phyloP scores from a whole-genome alignment of 768 basidiomycete genomes.

The Artomyces pyxidatus region DNA sequence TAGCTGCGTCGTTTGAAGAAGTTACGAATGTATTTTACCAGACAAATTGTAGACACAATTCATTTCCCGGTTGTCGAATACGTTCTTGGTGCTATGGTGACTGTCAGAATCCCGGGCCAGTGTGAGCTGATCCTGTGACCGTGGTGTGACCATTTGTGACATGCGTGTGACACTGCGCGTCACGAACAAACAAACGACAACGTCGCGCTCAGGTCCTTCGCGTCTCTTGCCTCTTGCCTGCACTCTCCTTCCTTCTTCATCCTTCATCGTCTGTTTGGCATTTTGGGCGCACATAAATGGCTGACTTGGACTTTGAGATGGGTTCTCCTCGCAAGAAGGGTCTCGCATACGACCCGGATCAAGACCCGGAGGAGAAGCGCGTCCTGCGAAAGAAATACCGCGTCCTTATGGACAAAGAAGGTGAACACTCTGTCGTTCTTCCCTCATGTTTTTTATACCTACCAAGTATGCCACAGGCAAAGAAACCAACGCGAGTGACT shows the following conservation, averaged over 20 bases:
- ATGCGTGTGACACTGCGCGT: background rate
- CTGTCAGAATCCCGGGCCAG: background rate
- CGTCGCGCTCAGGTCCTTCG: background rate
- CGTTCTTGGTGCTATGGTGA: background rate
- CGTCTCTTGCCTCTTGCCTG: background rate
- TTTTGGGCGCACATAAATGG: background rate
- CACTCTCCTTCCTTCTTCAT: background rate
- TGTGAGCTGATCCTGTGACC: background rate
- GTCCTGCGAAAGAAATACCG: conserved; percentile 69
- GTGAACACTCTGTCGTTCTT: conserved; percentile 32
- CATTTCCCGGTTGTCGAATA: background rate
- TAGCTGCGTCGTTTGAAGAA: conserved; percentile 10
- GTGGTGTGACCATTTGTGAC: background rate
- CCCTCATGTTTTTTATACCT: conserved; percentile 8
- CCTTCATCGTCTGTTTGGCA: background rate
- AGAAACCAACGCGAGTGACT: conserved; percentile 45
- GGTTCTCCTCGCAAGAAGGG: conserved; percentile 19
- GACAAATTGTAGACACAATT: background rate
- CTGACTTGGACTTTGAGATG: conserved; percentile 9
- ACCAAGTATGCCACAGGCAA: conserved; percentile 17
- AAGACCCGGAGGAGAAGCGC: conserved; percentile 75
- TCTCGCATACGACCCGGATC: conserved; percentile 72
- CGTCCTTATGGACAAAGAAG: conserved; percentile 52
- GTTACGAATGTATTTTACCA: conserved; percentile 13
- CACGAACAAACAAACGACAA: background rate